These are phyloP conservation scores for Cyberlindnera japonica DNA, from an alignment of 805 yeast genomes.

Conservation along the genomic window DNA sequence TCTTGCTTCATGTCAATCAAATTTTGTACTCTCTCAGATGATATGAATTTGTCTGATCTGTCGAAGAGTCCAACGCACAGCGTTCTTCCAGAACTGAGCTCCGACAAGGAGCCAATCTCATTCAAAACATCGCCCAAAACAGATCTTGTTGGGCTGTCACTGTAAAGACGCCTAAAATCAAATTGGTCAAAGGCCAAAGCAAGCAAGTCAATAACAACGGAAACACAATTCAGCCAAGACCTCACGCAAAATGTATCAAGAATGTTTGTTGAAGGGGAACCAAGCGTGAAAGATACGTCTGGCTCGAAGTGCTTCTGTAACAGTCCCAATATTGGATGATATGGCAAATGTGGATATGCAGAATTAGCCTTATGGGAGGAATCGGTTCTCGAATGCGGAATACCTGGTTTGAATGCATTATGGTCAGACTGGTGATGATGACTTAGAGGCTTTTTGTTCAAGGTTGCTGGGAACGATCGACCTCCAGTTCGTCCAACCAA, in stretches of 20 bases:
- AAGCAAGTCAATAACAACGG: conserved; percentile 1
- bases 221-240: neutral
- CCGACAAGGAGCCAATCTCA: conserved; percentile 1
- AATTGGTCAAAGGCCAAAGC: neutral
- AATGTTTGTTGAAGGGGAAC: neutral
- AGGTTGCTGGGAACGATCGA: neutral
- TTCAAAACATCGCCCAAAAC: conserved; percentile 3
- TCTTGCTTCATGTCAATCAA: neutral
- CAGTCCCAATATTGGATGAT: neutral
- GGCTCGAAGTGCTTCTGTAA: neutral
- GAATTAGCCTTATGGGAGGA: no score
- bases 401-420: no score
- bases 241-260: neutral
- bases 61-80: neutral
- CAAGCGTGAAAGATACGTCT: neutral
- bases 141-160: neutral
- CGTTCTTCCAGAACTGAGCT: neutral
- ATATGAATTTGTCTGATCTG: neutral
- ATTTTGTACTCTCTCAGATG: neutral
- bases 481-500: neutral
- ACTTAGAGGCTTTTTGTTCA: no score
- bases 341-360: neutral
- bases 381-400: no score
- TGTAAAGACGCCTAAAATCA: neutral
- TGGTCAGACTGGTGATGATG: no score